Base-by-base conservation (phyloP, 2,329 filamentous ascomycete species). In the Paecilomyces formosus region DNA sequence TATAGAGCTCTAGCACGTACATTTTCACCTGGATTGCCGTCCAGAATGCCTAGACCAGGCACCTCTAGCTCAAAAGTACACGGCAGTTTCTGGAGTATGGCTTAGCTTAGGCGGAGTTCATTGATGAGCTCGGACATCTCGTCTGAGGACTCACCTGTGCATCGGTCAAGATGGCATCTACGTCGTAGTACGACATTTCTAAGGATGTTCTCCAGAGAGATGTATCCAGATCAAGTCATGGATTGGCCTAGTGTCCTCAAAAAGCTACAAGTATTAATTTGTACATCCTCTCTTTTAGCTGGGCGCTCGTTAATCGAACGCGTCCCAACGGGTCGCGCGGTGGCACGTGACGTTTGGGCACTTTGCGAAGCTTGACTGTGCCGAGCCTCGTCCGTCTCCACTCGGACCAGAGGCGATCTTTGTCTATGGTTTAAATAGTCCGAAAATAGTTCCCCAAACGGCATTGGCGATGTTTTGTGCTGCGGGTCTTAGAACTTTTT, bases 11-110 rank as follows among this genome's bases (percentile, higher is more conserved):
- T 50, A 21, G 45, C 28, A 61, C 72, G 61, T 69, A 82, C 82
- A 67, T 83, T 81, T 64, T 81, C 81, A 53, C 81, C 83, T 24
- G 89, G 83, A 69, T 90, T 93, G 68, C 92, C 92, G 76, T 96
- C 92, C 60, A 99, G 82, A 72, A 96, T 91, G 65, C 92, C 92
- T 53, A 97, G 84, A 58, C 89, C 87, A 21, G 92, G 88, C 31
- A 96, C 87, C 60, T 93, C 89, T 69, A 97, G 84, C 70, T 96
- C 89, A 76, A 97, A 97, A 55, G 89, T 95, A 79, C 92, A 96
- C 49, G 94, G 93, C 31, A 97, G 85, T 89, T 97, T 97, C 87
- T 96, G 60, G 56, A 61, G n/a, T 39, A 4, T 24, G 55, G 24
- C 57, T 70, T 59, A 67, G 63, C 8, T 11, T 12, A 31, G n/a